phyloP scores from a whole-genome alignment of 2,329 filamentous ascomycete genomes.

The Monascus ruber region DNA sequence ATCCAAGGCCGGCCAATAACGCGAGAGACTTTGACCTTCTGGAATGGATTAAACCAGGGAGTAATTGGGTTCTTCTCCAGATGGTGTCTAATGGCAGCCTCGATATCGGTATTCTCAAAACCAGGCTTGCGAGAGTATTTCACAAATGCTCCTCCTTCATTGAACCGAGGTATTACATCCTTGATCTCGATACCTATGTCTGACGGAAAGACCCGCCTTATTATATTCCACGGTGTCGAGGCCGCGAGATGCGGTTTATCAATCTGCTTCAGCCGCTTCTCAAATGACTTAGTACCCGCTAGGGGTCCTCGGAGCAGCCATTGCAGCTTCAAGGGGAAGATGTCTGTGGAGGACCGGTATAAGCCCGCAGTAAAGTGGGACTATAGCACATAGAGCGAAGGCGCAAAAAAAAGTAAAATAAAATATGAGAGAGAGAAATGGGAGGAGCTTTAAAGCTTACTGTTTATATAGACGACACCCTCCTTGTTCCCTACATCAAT shows the following conservation, averaged over 20 bases:
- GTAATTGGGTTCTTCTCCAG: constrained; percentile 61
- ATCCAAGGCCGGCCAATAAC: constrained; percentile 86
- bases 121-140: constrained; percentile 56
- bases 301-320: constrained; percentile 48
- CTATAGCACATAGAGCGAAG: constrained; percentile 2
- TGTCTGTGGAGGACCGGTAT: constrained; percentile 40
- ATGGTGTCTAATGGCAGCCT: constrained; percentile 49
- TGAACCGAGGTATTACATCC: constrained; percentile 71
- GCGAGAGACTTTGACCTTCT: constrained; percentile 55
- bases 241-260: constrained; percentile 41
- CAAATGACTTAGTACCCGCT: constrained; percentile 33
- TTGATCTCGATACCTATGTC: constrained; percentile 57
- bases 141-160: constrained; percentile 88
- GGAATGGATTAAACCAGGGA: constrained; percentile 84
- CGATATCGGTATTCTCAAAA: constrained; percentile 43
- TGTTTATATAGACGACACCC: constrained; percentile 81
- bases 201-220: constrained; percentile 52
- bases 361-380: neutral
- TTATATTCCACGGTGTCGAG: constrained; percentile 45
- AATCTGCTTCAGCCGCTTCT: constrained; percentile 40
- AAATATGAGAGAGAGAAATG: neutral
- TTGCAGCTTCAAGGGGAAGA: constrained; percentile 70
- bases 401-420: neutral
- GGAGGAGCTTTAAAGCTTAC: constrained; percentile 36
- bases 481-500: constrained; percentile 68